phyloP scores from a whole-genome alignment of 805 yeast species.

The Ogataea trehalophila region DNA sequence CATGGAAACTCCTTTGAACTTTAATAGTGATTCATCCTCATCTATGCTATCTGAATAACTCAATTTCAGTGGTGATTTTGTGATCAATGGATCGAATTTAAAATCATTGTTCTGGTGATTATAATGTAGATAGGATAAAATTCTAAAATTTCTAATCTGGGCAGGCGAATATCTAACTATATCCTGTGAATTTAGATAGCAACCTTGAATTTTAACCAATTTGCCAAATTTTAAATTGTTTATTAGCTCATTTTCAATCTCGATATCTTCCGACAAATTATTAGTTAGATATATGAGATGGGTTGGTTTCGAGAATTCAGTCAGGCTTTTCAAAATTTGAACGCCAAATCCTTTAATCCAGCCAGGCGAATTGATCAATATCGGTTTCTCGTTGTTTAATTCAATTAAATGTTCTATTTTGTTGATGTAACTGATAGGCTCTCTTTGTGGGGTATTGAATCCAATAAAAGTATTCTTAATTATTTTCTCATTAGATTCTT shows the following conservation, averaged over 20 bases:
- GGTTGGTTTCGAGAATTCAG: conserved; percentile 45
- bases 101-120: conserved; percentile 18
- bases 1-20: conserved; percentile 32
- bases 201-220: conserved; percentile 32
- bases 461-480: conserved; percentile 46
- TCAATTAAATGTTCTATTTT: conserved; percentile 38
- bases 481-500: conserved; percentile 28
- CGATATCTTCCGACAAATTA: conserved; percentile 26
- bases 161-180: conserved; percentile 41
- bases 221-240: conserved; percentile 23
- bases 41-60: conserved; percentile 28
- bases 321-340: conserved; percentile 50
- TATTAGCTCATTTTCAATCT: conserved; percentile 27
- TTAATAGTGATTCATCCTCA: conserved; percentile 1
- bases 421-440: conserved; percentile 51
- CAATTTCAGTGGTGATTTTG: conserved; percentile 36
- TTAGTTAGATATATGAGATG: conserved; percentile 52
- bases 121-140: conserved; percentile 51
- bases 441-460: conserved; percentile 60
- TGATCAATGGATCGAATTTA: conserved; percentile 40
- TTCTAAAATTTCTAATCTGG: conserved; percentile 48
- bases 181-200: conserved; percentile 14
- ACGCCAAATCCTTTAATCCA: conserved; percentile 89
- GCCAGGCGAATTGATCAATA: conserved; percentile 79
- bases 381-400: conserved; percentile 23